Percentiles rank a stretch among this genome's conserved stretches.
Conservation (phyloP, 371 early-diverging fungal species). For the Syncephalis plumigaleata region DNA sequence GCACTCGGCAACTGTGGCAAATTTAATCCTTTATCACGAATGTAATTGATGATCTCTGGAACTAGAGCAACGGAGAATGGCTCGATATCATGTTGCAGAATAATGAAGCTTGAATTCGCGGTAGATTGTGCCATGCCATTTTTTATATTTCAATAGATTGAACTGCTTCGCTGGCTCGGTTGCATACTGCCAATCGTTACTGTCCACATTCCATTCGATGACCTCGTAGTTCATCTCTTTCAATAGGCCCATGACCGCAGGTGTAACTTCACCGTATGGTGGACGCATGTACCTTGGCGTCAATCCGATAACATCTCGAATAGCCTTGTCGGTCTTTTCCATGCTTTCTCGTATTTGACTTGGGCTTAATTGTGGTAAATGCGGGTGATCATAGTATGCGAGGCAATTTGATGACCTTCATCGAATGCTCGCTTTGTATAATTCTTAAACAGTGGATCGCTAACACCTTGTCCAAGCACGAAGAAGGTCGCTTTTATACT, state of each 20-base stretch:
- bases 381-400: conserved; percentile 31
- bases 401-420: conserved; percentile 27
- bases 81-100: conserved; percentile 5
- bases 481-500: conserved; percentile 47
- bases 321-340: conserved; percentile 11
- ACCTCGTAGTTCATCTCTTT: conserved; percentile 2
- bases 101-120: neutral
- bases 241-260: neutral
- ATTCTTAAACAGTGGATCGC: neutral
- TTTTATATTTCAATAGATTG: no score
- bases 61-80: conserved; percentile 2
- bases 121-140: neutral
- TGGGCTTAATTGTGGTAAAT: conserved; percentile 15
- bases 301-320: conserved; percentile 18
- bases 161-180: no score
- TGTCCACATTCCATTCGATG: conserved; percentile 12
- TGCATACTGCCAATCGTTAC: no score
- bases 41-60: neutral
- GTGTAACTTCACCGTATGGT: conserved; percentile 9
- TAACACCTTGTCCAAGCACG: conserved; percentile 25
- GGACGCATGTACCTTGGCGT: conserved; percentile 25
- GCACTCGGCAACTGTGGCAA: conserved; percentile 10
- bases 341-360: conserved; percentile 12
- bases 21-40: conserved; percentile 2
- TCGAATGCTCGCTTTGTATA: neutral